Evolutionary conservation across 2,329 filamentous ascomycete genomes (phyloP).

Genomic region (Calonectria montana): DNA sequence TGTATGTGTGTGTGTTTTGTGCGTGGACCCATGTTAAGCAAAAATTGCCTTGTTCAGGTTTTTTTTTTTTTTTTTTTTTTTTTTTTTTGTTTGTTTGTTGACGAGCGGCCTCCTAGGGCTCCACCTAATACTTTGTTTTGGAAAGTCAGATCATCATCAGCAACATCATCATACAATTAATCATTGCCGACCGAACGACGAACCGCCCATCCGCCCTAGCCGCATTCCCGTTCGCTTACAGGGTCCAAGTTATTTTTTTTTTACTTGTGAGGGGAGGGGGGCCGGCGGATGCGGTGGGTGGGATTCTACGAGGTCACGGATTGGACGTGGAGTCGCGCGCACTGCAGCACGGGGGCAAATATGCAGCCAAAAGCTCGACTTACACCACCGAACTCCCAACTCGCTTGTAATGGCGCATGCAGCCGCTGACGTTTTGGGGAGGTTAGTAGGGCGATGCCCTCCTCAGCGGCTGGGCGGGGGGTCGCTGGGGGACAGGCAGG

Average conservation of each 20-base stretch:
- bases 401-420: constrained; percentile 4
- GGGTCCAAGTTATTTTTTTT: neutral
- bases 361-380: constrained; percentile 13
- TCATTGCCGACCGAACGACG: neutral
- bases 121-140: neutral
- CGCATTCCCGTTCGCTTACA: constrained; percentile 12
- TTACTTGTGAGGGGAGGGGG: neutral
- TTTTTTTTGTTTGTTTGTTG: neutral
- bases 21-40: neutral
- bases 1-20: neutral
- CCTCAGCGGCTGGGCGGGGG: neutral
- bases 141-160: constrained; percentile 11
- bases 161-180: neutral
- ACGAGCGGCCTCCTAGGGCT: neutral
- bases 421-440: constrained; percentile 19
- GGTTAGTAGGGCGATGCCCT: neutral
- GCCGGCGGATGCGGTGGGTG: neutral
- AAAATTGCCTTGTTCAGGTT: neutral
- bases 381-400: constrained; percentile 1
- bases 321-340: constrained; percentile 10
- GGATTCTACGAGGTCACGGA: neutral
- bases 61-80: neutral
- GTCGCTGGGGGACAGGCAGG: neutral
- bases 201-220: constrained; percentile 13
- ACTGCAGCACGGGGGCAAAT: neutral